Conservation (phyloP, 768 basidiomycete genomes). For the Floccularia luteovirens region DNA sequence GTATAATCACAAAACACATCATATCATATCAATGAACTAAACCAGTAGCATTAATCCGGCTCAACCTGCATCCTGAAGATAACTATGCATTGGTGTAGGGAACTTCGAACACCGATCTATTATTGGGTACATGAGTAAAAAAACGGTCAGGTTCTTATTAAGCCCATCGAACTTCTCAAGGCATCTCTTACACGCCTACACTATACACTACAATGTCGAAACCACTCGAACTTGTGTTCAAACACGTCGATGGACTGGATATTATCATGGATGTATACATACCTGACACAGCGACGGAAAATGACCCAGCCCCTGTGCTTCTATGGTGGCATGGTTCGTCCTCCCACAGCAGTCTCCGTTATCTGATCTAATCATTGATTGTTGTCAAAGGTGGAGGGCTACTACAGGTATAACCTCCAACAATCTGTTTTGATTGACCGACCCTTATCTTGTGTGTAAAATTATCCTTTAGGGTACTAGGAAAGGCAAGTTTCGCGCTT, state of each 20-base stretch:
- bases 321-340: constrained; percentile 29
- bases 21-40: no score
- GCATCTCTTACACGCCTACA: no score
- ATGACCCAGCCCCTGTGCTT: constrained; percentile 19
- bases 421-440: neutral
- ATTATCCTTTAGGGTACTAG: neutral
- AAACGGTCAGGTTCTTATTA: no score
- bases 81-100: no score
- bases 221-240: constrained; percentile 20
- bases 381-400: constrained; percentile 22
- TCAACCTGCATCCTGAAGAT: no score
- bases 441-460: neutral
- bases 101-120: no score
- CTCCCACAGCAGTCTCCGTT: neutral
- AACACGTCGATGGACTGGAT: constrained; percentile 21
- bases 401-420: constrained; percentile 14
- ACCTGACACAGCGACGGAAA: constrained; percentile 18
- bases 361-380: neutral
- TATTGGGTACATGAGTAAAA: no score
- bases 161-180: no score
- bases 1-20: no score
- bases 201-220: no score
- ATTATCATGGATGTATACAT: constrained; percentile 26
- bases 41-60: no score
- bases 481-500: neutral